phyloP scores from a whole-genome alignment of 2,329 filamentous ascomycete species.

The Dactylonectria macrodidyma region DNA sequence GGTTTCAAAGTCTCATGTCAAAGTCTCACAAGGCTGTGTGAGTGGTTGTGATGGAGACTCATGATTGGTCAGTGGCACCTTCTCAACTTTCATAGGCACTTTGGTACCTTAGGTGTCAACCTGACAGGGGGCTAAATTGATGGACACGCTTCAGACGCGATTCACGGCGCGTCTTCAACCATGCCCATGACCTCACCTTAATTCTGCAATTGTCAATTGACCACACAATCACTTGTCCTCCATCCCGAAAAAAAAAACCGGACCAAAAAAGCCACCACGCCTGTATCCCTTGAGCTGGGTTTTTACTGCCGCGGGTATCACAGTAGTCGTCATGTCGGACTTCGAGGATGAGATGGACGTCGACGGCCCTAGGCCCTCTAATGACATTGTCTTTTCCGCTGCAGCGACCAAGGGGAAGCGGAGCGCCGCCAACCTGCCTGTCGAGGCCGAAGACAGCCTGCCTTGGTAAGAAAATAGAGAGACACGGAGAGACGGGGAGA shows the following conservation, averaged over 20 bases:
- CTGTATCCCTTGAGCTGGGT: background rate
- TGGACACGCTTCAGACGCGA: slow-evolving; percentile 49
- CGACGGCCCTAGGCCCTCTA: slow-evolving; percentile 63
- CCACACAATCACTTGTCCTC: slow-evolving; percentile 7
- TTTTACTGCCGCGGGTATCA: background rate
- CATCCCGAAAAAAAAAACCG: background rate
- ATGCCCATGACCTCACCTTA: slow-evolving; percentile 46
- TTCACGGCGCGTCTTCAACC: slow-evolving; percentile 50
- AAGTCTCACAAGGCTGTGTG: too few species aligned
- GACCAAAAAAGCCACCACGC: background rate
- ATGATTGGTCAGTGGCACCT: too few species aligned
- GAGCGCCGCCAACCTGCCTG: slow-evolving; percentile 90
- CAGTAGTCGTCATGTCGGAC: slow-evolving; percentile 66
- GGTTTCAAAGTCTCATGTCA: too few species aligned
- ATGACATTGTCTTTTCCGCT: slow-evolving; percentile 78
- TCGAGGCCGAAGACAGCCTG: slow-evolving; percentile 93
- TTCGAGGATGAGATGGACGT: slow-evolving; percentile 75
- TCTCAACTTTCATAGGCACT: too few species aligned
- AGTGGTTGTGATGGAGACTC: too few species aligned
- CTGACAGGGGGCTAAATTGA: slow-evolving; percentile 48
- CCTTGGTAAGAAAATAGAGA: slow-evolving; percentile 77
- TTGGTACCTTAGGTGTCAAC: too few species aligned
- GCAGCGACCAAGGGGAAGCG: slow-evolving; percentile 90
- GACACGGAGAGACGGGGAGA: too few species aligned
- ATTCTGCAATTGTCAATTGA: slow-evolving; percentile 21